Evolutionary conservation across 352 stramenopile species (phyloP).

Genomic region (Phytophthora kernoviae): DNA sequence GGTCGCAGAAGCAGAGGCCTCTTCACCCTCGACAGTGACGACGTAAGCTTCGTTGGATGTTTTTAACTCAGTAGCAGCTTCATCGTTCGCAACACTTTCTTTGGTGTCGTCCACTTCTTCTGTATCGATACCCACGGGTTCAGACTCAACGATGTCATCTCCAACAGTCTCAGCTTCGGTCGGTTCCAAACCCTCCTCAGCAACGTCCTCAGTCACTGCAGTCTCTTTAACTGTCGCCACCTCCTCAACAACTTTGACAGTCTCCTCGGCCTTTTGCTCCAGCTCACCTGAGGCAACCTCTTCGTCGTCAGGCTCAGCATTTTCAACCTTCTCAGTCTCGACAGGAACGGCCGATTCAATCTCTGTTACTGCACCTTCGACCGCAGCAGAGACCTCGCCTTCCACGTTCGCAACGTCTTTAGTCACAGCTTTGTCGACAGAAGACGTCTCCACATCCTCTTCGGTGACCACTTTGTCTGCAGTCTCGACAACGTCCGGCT

Average conservation of each 20-base stretch:
- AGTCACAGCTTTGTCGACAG: neutral
- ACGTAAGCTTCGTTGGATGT: neutral
- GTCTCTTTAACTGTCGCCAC: neutral
- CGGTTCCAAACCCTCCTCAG: neutral
- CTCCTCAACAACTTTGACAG: neutral
- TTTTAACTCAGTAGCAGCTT: conserved; percentile 1
- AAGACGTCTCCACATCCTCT: neutral
- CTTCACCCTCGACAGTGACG: too few species aligned
- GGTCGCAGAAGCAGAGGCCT: too few species aligned
- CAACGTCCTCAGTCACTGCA: neutral
- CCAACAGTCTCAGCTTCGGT: conserved; percentile 6
- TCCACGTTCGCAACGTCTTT: neutral
- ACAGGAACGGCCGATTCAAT: neutral
- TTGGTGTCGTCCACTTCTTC: neutral
- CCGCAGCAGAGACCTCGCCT: conserved; percentile 1
- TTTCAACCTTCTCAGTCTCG: neutral
- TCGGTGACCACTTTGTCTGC: neutral
- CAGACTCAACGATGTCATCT: conserved; percentile 2
- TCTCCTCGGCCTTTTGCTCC: too few species aligned
- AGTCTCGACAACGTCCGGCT: too few species aligned
- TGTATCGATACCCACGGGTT: conserved; percentile 7
- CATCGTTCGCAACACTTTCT: conserved; percentile 2
- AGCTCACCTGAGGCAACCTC: neutral
- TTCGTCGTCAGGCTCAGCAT: neutral
- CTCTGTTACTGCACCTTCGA: neutral